Evolutionary conservation across 192 early-diverging fungal species (phyloP).

Genomic region (Lobosporangium transversale): DNA sequence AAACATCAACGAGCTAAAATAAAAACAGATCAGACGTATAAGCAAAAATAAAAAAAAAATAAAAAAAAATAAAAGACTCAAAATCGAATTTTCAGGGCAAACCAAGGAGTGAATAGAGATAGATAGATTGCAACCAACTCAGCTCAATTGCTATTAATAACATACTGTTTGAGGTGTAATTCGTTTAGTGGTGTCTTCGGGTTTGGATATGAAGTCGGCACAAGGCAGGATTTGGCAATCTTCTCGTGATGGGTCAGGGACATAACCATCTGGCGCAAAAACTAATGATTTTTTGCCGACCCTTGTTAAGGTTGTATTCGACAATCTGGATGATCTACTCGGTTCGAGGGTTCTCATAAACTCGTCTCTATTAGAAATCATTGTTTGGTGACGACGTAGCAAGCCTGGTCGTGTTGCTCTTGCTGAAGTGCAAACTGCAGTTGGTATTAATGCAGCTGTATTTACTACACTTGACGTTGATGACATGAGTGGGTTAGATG

Average conservation of each 20-base stretch:
- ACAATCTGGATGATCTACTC: background rate
- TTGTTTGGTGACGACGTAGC: constrained; percentile 39
- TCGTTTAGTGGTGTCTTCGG: constrained; percentile 71
- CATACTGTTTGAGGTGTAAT: constrained; percentile 65
- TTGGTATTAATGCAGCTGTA: background rate
- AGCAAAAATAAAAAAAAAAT: too few species aligned
- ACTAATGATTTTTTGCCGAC: background rate
- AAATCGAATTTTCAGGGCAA: background rate
- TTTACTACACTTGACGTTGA: too few species aligned
- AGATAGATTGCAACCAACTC: too few species aligned
- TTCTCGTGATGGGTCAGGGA: constrained; percentile 33
- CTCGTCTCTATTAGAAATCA: constrained; percentile 38
- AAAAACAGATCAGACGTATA: constrained; percentile 12
- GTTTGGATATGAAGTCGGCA: constrained; percentile 35
- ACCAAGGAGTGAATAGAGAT: background rate
- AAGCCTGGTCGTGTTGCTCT: constrained; percentile 4
- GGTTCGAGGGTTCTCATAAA: constrained; percentile 39
- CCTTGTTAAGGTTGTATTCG: background rate
- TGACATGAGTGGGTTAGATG: background rate
- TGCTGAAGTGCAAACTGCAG: background rate
- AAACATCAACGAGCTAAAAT: constrained; percentile 66
- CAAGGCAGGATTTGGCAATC: constrained; percentile 68
- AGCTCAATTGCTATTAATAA: too few species aligned
- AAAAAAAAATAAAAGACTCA: background rate
- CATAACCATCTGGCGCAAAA: constrained; percentile 16